Evolutionary conservation across 805 yeast species (phyloP).

Genomic region (Spathaspora passalidarum): DNA sequence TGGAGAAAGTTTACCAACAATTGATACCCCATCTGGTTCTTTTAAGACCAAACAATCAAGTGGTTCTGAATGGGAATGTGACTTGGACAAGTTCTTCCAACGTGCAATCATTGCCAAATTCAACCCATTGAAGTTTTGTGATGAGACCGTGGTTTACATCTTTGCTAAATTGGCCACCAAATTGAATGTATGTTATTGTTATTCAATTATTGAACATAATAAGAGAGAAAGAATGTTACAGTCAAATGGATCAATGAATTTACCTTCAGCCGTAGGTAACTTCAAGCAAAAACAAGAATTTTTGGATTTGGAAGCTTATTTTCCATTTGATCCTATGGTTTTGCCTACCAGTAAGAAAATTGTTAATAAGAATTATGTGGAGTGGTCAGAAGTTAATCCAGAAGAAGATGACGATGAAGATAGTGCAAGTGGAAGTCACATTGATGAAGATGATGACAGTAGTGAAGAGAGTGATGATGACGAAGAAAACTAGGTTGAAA

Average conservation of each 20-base stretch:
- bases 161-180: constrained; percentile 91
- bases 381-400: constrained; percentile 62
- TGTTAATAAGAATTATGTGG: constrained; percentile 56
- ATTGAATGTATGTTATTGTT: constrained; percentile 89
- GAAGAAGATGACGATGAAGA: constrained; percentile 54
- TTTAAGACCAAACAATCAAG: constrained; percentile 2
- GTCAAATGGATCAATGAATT: constrained; percentile 24
- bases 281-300: constrained; percentile 73
- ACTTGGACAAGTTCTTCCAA: constrained; percentile 82
- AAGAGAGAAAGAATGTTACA: constrained; percentile 63
- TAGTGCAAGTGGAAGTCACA: constrained; percentile 26
- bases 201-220: constrained; percentile 87
- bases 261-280: constrained; percentile 34
- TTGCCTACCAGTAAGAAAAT: constrained; percentile 57
- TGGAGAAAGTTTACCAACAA: neutral
- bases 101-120: constrained; percentile 81
- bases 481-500: constrained; percentile 6
- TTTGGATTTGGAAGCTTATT: constrained; percentile 87
- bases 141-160: constrained; percentile 88
- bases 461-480: constrained; percentile 20
- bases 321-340: constrained; percentile 92
- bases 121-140: constrained; percentile 91
- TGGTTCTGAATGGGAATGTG: constrained; percentile 67
- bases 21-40: neutral
- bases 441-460: constrained; percentile 24